Conservation (phyloP, 352 stramenopile genomes). For the Phytopythium litorale region DNA sequence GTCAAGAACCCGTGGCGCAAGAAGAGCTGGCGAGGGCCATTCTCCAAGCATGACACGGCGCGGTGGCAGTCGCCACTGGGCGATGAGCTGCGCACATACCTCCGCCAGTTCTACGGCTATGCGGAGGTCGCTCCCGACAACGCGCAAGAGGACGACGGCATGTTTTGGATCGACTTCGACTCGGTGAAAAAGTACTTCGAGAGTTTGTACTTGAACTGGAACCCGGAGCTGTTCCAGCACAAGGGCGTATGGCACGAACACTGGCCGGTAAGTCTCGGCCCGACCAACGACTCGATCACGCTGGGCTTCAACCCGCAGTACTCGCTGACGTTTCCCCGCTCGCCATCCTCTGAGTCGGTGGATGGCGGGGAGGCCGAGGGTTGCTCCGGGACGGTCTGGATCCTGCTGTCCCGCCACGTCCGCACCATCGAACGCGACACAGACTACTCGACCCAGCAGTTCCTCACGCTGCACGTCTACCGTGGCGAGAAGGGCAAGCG, state of each 20-base stretch:
- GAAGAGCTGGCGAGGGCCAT: conserved; percentile 84
- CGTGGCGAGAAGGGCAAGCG: conserved; percentile 48
- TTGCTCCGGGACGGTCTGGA: conserved; percentile 66
- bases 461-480: conserved; percentile 91
- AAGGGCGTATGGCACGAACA: conserved; percentile 77
- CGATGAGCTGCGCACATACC: conserved; percentile 52
- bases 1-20: conserved; percentile 97
- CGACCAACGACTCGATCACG: conserved; percentile 88
- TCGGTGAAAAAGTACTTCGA: conserved; percentile 92
- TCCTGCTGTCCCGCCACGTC: conserved; percentile 93
- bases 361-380: conserved; percentile 12
- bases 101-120: conserved; percentile 44
- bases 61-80: conserved; percentile 55
- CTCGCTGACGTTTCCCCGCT: conserved; percentile 64
- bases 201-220: conserved; percentile 96
- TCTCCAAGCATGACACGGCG: conserved; percentile 55
- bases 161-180: conserved; percentile 96
- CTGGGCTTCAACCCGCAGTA: conserved; percentile 94
- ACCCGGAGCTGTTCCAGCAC: conserved; percentile 89
- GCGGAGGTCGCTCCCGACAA: conserved; percentile 6
- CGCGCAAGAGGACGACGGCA: conserved; percentile 77
- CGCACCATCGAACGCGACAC: conserved; percentile 67
- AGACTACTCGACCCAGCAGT: conserved; percentile 59
- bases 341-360: neutral
- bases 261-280: conserved; percentile 81